Evolutionary conservation across 192 early-diverging fungal genomes (phyloP).

Genomic region (Paraglomus occultum): DNA sequence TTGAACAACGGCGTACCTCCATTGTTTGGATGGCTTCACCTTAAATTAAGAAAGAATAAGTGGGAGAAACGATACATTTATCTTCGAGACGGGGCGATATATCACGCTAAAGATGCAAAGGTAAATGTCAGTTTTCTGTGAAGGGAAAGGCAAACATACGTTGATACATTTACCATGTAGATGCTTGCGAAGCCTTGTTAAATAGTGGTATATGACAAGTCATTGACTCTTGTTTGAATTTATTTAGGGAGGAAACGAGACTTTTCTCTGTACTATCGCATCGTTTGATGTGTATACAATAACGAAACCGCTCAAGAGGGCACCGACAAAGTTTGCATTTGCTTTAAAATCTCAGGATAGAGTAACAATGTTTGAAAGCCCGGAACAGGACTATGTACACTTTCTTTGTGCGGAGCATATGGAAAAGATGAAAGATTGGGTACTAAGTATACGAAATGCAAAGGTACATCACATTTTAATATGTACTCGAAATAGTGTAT

Average conservation of each 20-base stretch:
- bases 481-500: too few relatives aligned
- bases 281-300: constrained; percentile 87
- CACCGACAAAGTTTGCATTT: constrained; percentile 81
- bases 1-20: constrained; percentile 24
- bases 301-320: constrained; percentile 59
- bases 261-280: constrained; percentile 54
- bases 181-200: background rate
- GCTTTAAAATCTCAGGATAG: constrained; percentile 79
- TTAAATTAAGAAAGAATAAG: constrained; percentile 79
- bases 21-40: constrained; percentile 58
- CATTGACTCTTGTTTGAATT: constrained; percentile 21
- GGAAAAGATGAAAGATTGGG: constrained; percentile 72
- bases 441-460: constrained; percentile 62
- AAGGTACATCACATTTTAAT: constrained; percentile 51
- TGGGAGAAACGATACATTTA: constrained; percentile 79
- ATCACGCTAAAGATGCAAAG: constrained; percentile 66
- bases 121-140: constrained; percentile 35
- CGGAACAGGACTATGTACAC: constrained; percentile 76
- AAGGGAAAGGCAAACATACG: background rate
- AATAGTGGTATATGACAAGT: constrained; percentile 21
- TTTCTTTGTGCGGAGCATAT: constrained; percentile 66
- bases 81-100: constrained; percentile 61
- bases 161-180: too few relatives aligned
- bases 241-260: constrained; percentile 37
- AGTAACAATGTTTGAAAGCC: constrained; percentile 77